Conservation (phyloP, 768 basidiomycete species). For the Pleurotus platypus region DNA sequence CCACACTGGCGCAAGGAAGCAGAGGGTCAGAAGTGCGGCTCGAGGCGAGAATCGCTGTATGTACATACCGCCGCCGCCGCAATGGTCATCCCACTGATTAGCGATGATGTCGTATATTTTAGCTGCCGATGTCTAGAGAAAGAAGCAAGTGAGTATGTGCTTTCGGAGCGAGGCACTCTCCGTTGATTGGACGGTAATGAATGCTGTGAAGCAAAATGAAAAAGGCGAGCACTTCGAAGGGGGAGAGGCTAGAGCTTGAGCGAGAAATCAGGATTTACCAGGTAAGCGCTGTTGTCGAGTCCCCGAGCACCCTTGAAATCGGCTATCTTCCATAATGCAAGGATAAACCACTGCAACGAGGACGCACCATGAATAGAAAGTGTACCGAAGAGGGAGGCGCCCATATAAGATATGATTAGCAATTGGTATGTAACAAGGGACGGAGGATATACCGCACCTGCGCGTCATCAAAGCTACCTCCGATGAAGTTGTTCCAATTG, state of each 20-base stretch:
- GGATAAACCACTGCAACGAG: constrained; percentile 44
- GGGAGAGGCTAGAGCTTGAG: neutral
- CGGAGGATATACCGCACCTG: constrained; percentile 17
- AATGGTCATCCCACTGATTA: constrained; percentile 45
- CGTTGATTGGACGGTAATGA: constrained; percentile 2
- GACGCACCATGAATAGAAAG: neutral
- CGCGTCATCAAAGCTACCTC: constrained; percentile 54
- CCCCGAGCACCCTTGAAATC: constrained; percentile 47
- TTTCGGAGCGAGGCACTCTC: neutral
- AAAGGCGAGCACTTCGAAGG: neutral
- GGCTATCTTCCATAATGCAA: constrained; percentile 55
- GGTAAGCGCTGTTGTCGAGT: constrained; percentile 23
- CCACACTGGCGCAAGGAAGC: constrained; percentile 37
- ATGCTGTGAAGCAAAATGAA: neutral
- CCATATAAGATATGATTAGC: neutral
- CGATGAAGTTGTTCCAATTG: constrained; percentile 40
- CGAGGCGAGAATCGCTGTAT: neutral
- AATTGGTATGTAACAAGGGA: neutral
- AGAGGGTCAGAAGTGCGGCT: too few relatives aligned
- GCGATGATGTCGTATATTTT: constrained; percentile 50
- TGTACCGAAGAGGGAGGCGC: neutral
- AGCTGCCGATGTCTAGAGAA: constrained; percentile 29
- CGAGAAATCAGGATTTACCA: constrained; percentile 17
- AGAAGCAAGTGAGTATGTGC: too few relatives aligned
- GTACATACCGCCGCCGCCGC: constrained; percentile 46